phyloP scores from a whole-genome alignment of 306 rosid species.

The Trifolium dubium region DNA sequence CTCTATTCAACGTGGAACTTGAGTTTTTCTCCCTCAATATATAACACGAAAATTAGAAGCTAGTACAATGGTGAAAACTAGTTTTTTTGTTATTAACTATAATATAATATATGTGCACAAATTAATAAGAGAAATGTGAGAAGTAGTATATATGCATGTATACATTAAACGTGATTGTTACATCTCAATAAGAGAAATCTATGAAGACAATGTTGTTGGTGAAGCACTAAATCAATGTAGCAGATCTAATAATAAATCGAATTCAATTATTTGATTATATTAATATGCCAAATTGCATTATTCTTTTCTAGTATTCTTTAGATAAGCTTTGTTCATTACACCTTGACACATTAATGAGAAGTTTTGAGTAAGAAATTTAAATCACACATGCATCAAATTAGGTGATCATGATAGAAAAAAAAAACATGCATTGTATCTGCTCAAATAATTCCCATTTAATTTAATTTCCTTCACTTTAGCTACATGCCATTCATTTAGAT shows the following conservation, averaged over 20 bases:
- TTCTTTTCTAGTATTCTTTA: not conserved
- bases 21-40: no score
- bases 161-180: not conserved
- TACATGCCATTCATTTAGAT: conserved; percentile 41
- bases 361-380: conserved; percentile 30
- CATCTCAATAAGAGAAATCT: not conserved
- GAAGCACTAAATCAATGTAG: not conserved
- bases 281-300: conserved; percentile 42
- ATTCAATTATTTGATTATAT: conserved; percentile 1
- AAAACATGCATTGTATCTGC: conserved; percentile 47
- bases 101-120: not conserved
- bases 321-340: conserved; percentile 28
- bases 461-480: conserved; percentile 20
- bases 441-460: not conserved
- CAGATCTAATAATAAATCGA: conserved; percentile 35
- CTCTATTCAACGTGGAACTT: no score
- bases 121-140: not conserved
- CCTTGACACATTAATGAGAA: conserved; percentile 19
- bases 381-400: conserved; percentile 45
- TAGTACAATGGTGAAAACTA: no score
- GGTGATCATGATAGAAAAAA: conserved; percentile 32
- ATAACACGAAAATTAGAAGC: no score
- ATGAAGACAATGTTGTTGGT: not conserved
- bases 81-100: no score
- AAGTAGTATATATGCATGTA: not conserved